Conservation (phyloP, 1,284 basidiomycete species). For the Athelia psychrophila region DNA sequence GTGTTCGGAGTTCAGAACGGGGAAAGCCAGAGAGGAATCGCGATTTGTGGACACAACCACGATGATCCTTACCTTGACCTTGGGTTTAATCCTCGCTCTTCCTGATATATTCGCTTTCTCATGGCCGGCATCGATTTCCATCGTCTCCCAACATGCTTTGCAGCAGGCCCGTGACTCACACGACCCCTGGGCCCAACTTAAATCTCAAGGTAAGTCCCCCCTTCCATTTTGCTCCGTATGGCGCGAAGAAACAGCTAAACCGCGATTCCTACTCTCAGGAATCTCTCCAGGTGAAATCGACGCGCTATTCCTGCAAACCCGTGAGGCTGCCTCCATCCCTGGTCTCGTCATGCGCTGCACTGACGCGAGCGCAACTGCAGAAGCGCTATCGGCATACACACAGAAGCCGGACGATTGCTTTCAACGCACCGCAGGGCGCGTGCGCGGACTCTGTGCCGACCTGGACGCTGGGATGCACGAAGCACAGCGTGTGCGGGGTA, state of each 20-base stretch:
- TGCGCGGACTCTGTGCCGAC: neutral
- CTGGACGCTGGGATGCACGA: neutral
- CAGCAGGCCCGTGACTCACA: neutral
- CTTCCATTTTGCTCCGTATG: neutral
- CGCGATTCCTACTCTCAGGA: neutral
- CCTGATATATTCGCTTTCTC: neutral
- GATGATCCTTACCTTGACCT: too few species aligned
- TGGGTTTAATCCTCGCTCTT: too few species aligned
- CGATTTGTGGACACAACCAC: too few species aligned
- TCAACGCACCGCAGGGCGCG: neutral
- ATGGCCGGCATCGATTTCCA: neutral
- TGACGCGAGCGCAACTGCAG: neutral
- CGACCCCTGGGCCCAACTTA: neutral
- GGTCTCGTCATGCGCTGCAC: neutral
- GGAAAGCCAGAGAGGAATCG: too few species aligned
- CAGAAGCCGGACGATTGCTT: neutral
- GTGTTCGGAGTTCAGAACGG: too few species aligned
- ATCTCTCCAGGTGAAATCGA: neutral
- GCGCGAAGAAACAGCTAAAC: neutral
- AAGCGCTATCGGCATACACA: neutral
- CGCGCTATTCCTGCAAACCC: neutral
- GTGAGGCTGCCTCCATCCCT: neutral
- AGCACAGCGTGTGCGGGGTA: neutral
- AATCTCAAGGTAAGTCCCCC: neutral
- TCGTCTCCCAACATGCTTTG: neutral